Percentiles rank a stretch among this genome's conserved stretches.
phyloP scores from a whole-genome alignment of 2,329 filamentous ascomycete species.

The Cryphonectria parasitica region DNA sequence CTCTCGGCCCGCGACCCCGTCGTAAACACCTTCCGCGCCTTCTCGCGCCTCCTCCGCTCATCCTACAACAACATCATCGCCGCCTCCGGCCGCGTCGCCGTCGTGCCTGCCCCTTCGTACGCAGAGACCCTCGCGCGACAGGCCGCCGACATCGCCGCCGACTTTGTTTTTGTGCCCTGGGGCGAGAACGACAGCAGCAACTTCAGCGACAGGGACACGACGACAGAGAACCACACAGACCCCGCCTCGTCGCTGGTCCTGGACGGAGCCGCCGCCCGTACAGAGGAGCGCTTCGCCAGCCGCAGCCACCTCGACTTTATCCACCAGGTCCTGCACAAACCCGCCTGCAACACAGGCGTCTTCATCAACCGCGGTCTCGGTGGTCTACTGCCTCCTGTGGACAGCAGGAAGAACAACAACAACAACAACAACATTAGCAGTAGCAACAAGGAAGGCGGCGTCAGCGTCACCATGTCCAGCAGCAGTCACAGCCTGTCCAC shows the following conservation, averaged over 20 bases:
- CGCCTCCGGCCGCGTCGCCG: slow-evolving; percentile 78
- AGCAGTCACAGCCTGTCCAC: slow-evolving; percentile 60
- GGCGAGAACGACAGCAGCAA: slow-evolving; percentile 77
- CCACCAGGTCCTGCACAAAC: slow-evolving; percentile 64
- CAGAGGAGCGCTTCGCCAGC: slow-evolving; percentile 62
- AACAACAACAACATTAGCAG: slow-evolving; percentile 29
- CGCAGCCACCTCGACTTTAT: slow-evolving; percentile 75
- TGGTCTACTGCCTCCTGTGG: slow-evolving; percentile 33
- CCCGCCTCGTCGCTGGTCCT: slow-evolving; percentile 38
- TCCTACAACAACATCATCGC: slow-evolving; percentile 69
- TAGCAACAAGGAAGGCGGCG: slow-evolving; percentile 45
- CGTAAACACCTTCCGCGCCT: slow-evolving; percentile 87
- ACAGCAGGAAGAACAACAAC: slow-evolving; percentile 41
- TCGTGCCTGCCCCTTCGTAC: slow-evolving; percentile 78
- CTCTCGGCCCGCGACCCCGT: slow-evolving; percentile 74
- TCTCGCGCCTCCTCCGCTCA: slow-evolving; percentile 66
- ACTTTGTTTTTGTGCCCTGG: slow-evolving; percentile 87
- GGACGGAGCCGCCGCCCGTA: slow-evolving; percentile 41
- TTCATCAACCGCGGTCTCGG: slow-evolving; percentile 71
- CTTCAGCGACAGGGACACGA: slow-evolving; percentile 59
- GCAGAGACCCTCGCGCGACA: slow-evolving; percentile 75
- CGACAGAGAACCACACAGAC: slow-evolving; percentile 38
- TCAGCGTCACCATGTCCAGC: slow-evolving; percentile 55
- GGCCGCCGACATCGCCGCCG: slow-evolving; percentile 70
- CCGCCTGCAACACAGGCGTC: slow-evolving; percentile 72